phyloP scores from a whole-genome alignment of 2,329 filamentous ascomycete species.

The Cadophora luteo-olivacea region DNA sequence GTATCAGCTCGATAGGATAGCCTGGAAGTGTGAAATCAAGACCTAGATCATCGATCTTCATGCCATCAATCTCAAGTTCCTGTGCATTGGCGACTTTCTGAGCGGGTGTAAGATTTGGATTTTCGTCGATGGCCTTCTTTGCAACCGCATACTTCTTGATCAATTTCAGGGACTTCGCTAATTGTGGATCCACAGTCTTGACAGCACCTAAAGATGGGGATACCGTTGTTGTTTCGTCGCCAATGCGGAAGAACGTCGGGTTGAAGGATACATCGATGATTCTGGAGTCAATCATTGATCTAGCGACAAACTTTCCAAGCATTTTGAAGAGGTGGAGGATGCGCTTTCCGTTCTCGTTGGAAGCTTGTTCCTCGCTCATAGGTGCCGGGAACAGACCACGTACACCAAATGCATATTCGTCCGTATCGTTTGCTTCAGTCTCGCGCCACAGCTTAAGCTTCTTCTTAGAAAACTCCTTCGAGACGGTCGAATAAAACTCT shows the following conservation, averaged over 20 bases:
- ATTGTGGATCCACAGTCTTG: constrained; percentile 83
- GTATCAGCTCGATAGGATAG: constrained; percentile 83
- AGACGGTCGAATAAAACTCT: constrained; percentile 98
- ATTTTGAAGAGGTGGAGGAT: constrained; percentile 89
- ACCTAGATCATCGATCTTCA: constrained; percentile 82
- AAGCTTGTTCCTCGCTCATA: constrained; percentile 78
- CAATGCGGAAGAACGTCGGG: constrained; percentile 95
- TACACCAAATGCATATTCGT: constrained; percentile 85
- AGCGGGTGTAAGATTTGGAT: constrained; percentile 66
- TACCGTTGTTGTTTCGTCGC: constrained; percentile 68
- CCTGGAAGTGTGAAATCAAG: constrained; percentile 96
- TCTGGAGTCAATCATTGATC: constrained; percentile 96
- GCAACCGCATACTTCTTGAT: constrained; percentile 86
- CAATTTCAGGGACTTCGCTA: constrained; percentile 84
- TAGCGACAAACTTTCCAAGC: constrained; percentile 94
- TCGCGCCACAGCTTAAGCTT: constrained; percentile 97
- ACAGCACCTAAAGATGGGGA: constrained; percentile 88
- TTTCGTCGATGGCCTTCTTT: constrained; percentile 82
- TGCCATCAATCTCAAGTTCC: constrained; percentile 76
- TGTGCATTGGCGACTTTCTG: constrained; percentile 76
- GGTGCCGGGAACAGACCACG: constrained; percentile 91
- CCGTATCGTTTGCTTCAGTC: constrained; percentile 73
- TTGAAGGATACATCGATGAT: constrained; percentile 99
- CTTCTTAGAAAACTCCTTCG: constrained; percentile 96
- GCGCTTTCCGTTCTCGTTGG: constrained; percentile 81